Evolutionary conservation across 2,329 filamentous ascomycete genomes (phyloP).

Genomic region (Colletotrichum sp.): DNA sequence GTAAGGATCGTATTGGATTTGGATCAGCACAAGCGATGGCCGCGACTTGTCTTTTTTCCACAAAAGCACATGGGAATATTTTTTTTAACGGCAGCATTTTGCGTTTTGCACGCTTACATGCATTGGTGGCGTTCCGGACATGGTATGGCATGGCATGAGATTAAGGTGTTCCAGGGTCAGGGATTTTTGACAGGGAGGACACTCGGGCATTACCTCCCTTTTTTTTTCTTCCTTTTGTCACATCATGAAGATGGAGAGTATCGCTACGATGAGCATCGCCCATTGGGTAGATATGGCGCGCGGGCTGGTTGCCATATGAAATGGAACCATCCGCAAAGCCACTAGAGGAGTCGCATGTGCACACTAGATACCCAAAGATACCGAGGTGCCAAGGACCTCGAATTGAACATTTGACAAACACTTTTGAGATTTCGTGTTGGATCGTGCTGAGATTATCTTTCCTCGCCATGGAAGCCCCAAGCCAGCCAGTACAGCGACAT

Average conservation of each 20-base stretch:
- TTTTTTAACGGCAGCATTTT: not conserved
- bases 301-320: not conserved
- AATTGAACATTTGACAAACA: not conserved
- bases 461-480: not conserved
- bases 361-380: not conserved
- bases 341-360: not conserved
- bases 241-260: slow-evolving; percentile 1
- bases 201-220: not conserved
- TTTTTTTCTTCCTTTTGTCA: not conserved
- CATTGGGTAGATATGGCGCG: not conserved
- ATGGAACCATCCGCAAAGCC: not conserved
- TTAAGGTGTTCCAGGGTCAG: slow-evolving; percentile 2
- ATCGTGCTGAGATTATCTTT: not conserved
- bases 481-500: not conserved
- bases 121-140: slow-evolving; percentile 11
- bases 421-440: not conserved
- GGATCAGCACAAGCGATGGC: not conserved
- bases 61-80: not conserved
- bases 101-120: slow-evolving; percentile 4
- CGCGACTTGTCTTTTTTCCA: not conserved
- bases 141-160: slow-evolving; percentile 1
- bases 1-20: not conserved
- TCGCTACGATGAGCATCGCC: not conserved
- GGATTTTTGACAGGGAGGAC: not conserved
- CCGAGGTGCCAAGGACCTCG: not conserved